These are phyloP conservation scores for Coemansia sp. DNA, from an alignment of 192 early-diverging fungal species.

Conservation along the genomic window DNA sequence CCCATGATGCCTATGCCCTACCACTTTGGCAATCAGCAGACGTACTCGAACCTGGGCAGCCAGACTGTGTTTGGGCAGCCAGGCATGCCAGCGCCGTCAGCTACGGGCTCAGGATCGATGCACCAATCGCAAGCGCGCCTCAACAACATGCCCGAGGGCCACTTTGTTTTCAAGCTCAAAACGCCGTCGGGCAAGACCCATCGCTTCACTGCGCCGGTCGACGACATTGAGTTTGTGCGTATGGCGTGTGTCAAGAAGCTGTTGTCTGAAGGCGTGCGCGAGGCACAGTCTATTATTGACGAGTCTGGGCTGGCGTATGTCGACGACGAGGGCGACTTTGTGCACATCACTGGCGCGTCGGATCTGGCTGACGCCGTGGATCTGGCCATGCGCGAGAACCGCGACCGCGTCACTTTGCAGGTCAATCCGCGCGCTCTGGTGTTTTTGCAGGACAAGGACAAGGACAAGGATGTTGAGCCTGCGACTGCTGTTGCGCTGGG, in stretches of 20 bases:
- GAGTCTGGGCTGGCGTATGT: slow-evolving; percentile 71
- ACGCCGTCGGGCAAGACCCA: slow-evolving; percentile 71
- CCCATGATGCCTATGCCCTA: slow-evolving; percentile 48
- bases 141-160: slow-evolving; percentile 42
- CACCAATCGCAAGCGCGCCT: slow-evolving; percentile 51
- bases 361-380: slow-evolving; percentile 84
- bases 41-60: slow-evolving; percentile 54
- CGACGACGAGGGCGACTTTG: slow-evolving; percentile 90
- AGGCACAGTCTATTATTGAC: slow-evolving; percentile 46
- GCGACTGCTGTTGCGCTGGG: slow-evolving; percentile 1
- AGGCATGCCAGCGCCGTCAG: slow-evolving; percentile 30
- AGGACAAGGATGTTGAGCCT: slow-evolving; percentile 1
- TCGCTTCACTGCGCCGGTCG: slow-evolving; percentile 65
- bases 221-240: slow-evolving; percentile 57
- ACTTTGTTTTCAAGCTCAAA: slow-evolving; percentile 75
- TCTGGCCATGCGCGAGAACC: slow-evolving; percentile 75
- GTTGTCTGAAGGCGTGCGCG: slow-evolving; percentile 57
- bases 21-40: slow-evolving; percentile 32
- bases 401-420: slow-evolving; percentile 73
- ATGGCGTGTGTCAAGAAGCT: slow-evolving; percentile 62
- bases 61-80: slow-evolving; percentile 47
- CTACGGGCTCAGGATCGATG: slow-evolving; percentile 39
- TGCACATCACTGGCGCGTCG: slow-evolving; percentile 72
- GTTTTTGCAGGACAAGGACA: slow-evolving; percentile 15
- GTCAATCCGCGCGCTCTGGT: slow-evolving; percentile 43